These are phyloP conservation scores for Pseudogymnoascus sp. DNA, from an alignment of 2,329 filamentous ascomycete species.

Conservation along the genomic window DNA sequence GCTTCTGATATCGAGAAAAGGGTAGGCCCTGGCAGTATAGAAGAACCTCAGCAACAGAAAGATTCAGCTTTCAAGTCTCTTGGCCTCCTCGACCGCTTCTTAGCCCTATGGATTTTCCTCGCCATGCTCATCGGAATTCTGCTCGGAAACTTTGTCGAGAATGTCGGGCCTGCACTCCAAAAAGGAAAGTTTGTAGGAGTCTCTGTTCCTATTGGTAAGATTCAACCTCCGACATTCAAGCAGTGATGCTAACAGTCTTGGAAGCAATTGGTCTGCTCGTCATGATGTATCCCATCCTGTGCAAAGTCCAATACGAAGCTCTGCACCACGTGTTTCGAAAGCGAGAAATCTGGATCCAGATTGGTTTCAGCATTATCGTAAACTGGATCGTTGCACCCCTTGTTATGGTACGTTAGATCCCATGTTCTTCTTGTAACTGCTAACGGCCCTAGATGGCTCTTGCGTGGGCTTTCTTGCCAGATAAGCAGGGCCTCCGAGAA, in stretches of 20 bases:
- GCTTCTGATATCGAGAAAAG: background rate
- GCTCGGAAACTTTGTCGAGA: conserved; percentile 52
- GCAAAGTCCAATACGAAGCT: conserved; percentile 73
- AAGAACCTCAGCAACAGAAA: background rate
- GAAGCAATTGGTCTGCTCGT: conserved; percentile 59
- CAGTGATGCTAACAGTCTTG: no score
- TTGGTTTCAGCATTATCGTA: conserved; percentile 64
- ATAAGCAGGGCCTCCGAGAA: conserved; percentile 46
- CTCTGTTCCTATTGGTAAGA: conserved; percentile 50
- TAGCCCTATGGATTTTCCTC: conserved; percentile 53
- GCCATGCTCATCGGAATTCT: conserved; percentile 59
- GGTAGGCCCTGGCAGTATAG: background rate
- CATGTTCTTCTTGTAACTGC: no score
- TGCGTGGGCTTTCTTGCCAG: conserved; percentile 51
- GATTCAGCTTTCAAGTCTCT: conserved; percentile 23
- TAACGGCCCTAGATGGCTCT: no score
- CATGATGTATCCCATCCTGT: conserved; percentile 93
- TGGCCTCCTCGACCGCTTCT: conserved; percentile 40
- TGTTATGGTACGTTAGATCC: conserved; percentile 47
- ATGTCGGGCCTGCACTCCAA: conserved; percentile 46
- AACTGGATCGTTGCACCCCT: conserved; percentile 82
- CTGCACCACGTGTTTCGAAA: conserved; percentile 57
- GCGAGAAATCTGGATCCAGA: conserved; percentile 63
- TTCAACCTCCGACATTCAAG: no score
- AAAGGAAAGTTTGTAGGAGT: conserved; percentile 55